These are phyloP conservation scores for Backusella circina DNA, from an alignment of 192 early-diverging fungal genomes.

Conservation along the genomic window DNA sequence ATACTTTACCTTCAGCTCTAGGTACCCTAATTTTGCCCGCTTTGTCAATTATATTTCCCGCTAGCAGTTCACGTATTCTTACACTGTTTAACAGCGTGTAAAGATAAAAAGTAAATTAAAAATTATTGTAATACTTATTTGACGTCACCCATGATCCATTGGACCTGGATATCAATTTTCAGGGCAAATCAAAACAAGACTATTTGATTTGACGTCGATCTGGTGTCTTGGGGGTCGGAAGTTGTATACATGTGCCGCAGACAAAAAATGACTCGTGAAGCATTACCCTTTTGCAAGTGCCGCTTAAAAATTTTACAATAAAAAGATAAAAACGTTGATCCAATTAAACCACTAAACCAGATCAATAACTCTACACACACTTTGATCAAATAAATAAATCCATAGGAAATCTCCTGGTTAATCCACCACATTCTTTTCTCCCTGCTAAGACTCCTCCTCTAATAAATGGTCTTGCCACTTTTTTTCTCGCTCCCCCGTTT, in stretches of 20 bases:
- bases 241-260: constrained; percentile 8
- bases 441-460: neutral
- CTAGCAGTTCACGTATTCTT: neutral
- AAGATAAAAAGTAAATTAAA: neutral
- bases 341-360: neutral
- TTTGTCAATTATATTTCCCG: constrained; percentile 10
- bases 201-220: constrained; percentile 8
- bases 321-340: neutral
- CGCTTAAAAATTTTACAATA: neutral
- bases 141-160: constrained; percentile 3
- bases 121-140: neutral
- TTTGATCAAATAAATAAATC: neutral
- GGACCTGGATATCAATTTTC: neutral
- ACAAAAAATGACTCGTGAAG: constrained; percentile 12
- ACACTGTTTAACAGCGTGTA: neutral
- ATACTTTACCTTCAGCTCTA: neutral
- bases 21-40: constrained; percentile 2
- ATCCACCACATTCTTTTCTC: neutral
- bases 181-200: constrained; percentile 8
- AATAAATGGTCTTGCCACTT: neutral
- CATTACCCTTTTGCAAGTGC: constrained; percentile 12
- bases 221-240: neutral
- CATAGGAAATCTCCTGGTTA: neutral
- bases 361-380: neutral
- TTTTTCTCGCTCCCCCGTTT: neutral